Evolutionary conservation across 2,329 filamentous ascomycete genomes (phyloP).

Genomic region (Paecilomyces formosus): DNA sequence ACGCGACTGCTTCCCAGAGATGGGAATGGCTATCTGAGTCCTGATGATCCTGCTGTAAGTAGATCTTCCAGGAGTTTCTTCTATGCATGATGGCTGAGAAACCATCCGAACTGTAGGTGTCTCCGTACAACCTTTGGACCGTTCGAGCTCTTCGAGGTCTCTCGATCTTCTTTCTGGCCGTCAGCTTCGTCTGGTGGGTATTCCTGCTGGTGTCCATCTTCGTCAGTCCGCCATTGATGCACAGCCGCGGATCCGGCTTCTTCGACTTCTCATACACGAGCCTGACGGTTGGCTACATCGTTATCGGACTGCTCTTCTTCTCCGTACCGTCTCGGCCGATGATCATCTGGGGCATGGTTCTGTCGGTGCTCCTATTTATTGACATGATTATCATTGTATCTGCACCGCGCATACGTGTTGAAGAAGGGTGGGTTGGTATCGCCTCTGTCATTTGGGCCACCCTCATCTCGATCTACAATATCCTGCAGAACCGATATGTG

Average conservation of each 20-base stretch:
- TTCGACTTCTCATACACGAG: slow-evolving; percentile 79
- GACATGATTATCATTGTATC: slow-evolving; percentile 73
- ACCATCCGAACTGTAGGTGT: slow-evolving; percentile 42
- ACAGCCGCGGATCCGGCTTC: slow-evolving; percentile 86
- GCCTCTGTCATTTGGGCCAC: slow-evolving; percentile 77
- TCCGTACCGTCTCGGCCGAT: slow-evolving; percentile 72
- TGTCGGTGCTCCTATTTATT: slow-evolving; percentile 60
- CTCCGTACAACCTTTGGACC: slow-evolving; percentile 91
- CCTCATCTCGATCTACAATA: slow-evolving; percentile 69
- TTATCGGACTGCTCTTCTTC: slow-evolving; percentile 80
- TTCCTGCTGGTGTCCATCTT: slow-evolving; percentile 83
- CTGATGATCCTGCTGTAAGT: slow-evolving; percentile 69
- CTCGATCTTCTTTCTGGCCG: slow-evolving; percentile 65
- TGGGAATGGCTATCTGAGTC: slow-evolving; percentile 59
- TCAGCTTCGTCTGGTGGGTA: slow-evolving; percentile 89
- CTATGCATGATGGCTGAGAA: slow-evolving; percentile 1
- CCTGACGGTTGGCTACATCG: slow-evolving; percentile 66
- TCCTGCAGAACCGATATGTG: slow-evolving; percentile 73
- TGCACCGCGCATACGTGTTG: slow-evolving; percentile 65
- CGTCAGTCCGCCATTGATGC: slow-evolving; percentile 78
- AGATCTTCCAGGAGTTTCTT: too few relatives aligned
- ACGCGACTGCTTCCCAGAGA: slow-evolving; percentile 62
- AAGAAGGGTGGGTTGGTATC: slow-evolving; percentile 90
- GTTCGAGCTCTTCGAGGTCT: slow-evolving; percentile 73
- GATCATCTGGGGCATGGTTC: slow-evolving; percentile 62